Evolutionary conservation across 345 rosid genomes (phyloP).

Genomic region (Syzygium oleosum): DNA sequence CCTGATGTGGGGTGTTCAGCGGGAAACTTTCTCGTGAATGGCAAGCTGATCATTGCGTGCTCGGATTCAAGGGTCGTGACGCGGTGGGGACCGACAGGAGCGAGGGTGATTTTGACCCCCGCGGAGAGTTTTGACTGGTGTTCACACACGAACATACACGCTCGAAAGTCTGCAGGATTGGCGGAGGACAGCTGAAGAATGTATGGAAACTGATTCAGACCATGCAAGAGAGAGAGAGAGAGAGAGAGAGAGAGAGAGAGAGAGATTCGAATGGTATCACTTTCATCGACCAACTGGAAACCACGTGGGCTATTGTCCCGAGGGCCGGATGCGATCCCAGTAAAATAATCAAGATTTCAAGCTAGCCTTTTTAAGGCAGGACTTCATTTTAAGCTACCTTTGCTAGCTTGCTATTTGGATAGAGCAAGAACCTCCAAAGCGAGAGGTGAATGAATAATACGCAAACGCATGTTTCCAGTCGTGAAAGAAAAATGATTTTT

Average conservation of each 20-base stretch:
- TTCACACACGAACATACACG: neutral
- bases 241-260: neutral
- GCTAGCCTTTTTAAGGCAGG: neutral
- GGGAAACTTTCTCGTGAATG: neutral
- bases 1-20: neutral
- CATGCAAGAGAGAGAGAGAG: neutral
- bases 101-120: neutral
- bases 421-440: neutral
- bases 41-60: neutral
- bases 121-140: neutral
- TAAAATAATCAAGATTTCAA: neutral
- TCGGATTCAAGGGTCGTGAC: neutral
- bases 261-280: neutral
- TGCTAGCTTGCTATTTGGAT: neutral
- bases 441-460: neutral
- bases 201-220: neutral
- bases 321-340: neutral
- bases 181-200: neutral
- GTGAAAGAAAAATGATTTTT: neutral
- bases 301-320: neutral
- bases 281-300: neutral
- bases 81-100: neutral
- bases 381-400: neutral
- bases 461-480: neutral
- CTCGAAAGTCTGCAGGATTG: neutral